Conservation (phyloP, 192 early-diverging fungal genomes). For the Backusella mclennaniae region DNA sequence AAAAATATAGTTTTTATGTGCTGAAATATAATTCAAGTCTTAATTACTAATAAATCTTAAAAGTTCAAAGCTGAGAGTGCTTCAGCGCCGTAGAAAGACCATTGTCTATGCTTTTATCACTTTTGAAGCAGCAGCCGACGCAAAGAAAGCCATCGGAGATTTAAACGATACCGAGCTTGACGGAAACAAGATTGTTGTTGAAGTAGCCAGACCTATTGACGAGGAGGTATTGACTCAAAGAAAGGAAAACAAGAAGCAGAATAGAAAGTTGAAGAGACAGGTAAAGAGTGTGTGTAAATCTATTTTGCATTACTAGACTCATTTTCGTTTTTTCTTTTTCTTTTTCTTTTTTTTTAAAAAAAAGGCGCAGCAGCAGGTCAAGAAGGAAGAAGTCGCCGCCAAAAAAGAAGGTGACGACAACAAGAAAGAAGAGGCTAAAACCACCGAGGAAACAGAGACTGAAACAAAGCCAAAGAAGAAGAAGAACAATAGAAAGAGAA, state of each 20-base stretch:
- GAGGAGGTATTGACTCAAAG: not conserved
- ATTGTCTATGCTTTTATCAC: constrained; percentile 94
- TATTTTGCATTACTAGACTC: not conserved
- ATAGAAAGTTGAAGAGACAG: constrained; percentile 2
- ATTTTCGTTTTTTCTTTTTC: not conserved
- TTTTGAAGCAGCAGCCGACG: constrained; percentile 70
- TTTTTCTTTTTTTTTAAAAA: not conserved
- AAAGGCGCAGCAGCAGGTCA: not conserved
- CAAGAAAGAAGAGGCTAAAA: not conserved
- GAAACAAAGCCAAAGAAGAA: constrained; percentile 4
- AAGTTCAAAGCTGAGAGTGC: not conserved
- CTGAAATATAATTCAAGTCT: not conserved
- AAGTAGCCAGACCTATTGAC: constrained; percentile 68
- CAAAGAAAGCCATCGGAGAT: constrained; percentile 66
- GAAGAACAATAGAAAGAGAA: constrained; percentile 10
- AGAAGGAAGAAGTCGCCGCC: not conserved
- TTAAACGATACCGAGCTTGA: constrained; percentile 83
- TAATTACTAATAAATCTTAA: not conserved
- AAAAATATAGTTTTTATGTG: not conserved
- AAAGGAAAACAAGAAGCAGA: not conserved
- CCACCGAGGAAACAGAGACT: not conserved
- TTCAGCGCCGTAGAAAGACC: constrained; percentile 26
- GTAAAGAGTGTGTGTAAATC: not conserved
- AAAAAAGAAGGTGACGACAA: not conserved
- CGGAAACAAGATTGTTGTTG: constrained; percentile 86